A percentile compares a stretch with the other conserved stretches of the same genome.
Conservation (phyloP, 257 asterid genomes). For the Verbascum thapsus region DNA sequence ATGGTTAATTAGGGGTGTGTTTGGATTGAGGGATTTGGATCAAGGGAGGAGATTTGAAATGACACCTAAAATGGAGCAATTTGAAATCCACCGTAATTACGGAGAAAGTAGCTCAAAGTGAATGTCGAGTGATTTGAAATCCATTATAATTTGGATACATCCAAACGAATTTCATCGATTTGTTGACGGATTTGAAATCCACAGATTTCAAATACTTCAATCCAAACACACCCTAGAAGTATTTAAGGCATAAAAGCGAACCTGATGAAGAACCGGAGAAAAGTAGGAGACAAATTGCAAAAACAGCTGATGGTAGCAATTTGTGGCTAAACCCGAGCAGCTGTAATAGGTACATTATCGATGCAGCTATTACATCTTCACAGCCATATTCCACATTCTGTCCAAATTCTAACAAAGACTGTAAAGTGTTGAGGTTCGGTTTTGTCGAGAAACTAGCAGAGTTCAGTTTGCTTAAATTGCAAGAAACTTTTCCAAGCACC, state of each 20-base stretch:
- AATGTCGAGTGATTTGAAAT: too few relatives aligned
- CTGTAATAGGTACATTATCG: constrained; percentile 73
- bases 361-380: constrained; percentile 52
- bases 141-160: too few relatives aligned
- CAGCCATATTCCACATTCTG: constrained; percentile 33
- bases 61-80: too few relatives aligned
- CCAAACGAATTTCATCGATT: too few relatives aligned
- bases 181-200: too few relatives aligned
- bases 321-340: constrained; percentile 45
- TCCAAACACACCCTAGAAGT: too few relatives aligned
- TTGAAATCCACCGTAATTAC: too few relatives aligned
- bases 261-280: constrained; percentile 54
- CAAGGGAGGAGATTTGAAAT: too few relatives aligned
- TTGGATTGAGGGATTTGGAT: too few relatives aligned
- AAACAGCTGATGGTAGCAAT: constrained; percentile 69
- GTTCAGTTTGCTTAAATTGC: constrained; percentile 37
- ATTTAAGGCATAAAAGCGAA: constrained; percentile 28
- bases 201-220: too few relatives aligned
- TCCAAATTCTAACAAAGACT: constrained; percentile 47
- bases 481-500: constrained; percentile 59
- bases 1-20: neutral
- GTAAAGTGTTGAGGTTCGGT: constrained; percentile 42
- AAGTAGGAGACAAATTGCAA: constrained; percentile 74
- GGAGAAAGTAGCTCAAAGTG: too few relatives aligned
- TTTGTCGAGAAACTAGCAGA: constrained; percentile 35